Conservation (phyloP, 2,329 filamentous ascomycete species). For the Phialophora tarda region DNA sequence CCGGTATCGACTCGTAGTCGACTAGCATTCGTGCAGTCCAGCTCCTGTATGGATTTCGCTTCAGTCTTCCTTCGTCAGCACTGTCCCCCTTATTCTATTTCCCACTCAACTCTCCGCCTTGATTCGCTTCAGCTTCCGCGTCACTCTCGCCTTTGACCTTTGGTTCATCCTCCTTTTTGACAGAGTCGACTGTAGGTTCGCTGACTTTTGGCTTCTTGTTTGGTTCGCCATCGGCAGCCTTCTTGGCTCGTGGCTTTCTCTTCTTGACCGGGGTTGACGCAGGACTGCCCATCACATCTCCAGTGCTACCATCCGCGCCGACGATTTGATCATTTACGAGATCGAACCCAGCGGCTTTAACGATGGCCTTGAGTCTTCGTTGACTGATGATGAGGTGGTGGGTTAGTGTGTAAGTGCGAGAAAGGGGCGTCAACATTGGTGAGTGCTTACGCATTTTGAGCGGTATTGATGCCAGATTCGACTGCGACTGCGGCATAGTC, state of each 20-base stretch:
- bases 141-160: neutral
- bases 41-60: neutral
- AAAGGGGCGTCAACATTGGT: neutral
- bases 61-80: neutral
- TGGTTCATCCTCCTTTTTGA: neutral
- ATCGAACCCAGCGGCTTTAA: neutral
- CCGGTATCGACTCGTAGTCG: neutral
- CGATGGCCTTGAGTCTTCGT: neutral
- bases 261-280: neutral
- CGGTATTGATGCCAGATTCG: constrained; percentile 2
- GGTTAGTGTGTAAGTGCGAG: neutral
- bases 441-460: neutral
- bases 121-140: neutral
- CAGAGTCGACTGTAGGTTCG: neutral
- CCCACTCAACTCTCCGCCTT: neutral
- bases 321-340: constrained; percentile 5
- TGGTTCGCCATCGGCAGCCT: neutral
- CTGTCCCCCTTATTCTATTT: neutral
- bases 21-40: neutral
- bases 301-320: neutral
- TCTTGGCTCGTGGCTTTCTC: neutral
- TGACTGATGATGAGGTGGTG: neutral
- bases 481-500: neutral
- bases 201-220: neutral
- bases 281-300: neutral